Evolutionary conservation across 2,329 filamentous ascomycete genomes (phyloP).

Genomic region (Boeremia lycopersici): DNA sequence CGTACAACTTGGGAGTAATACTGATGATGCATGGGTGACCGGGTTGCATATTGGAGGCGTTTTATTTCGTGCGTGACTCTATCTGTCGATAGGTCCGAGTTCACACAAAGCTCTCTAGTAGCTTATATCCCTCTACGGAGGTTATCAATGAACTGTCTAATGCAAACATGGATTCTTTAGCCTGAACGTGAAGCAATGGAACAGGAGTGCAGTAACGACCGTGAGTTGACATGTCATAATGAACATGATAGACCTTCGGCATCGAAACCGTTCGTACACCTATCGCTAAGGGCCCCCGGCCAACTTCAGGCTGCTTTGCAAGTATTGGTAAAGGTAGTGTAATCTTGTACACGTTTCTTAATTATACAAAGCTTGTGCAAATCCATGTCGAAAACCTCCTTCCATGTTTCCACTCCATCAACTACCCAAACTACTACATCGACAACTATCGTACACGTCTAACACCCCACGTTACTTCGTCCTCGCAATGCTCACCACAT

Average conservation of each 20-base stretch:
- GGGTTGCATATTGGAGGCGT: constrained; percentile 10
- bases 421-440: neutral
- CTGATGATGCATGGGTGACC: neutral
- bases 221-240: too few relatives aligned
- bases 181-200: too few relatives aligned
- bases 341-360: neutral
- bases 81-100: too few relatives aligned
- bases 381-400: neutral
- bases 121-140: neutral
- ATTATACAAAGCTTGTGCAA: neutral
- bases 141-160: neutral
- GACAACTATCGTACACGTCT: neutral
- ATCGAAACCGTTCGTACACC: too few relatives aligned
- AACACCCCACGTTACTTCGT: constrained; percentile 17
- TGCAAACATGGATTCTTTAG: too few relatives aligned
- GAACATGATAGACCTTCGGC: too few relatives aligned
- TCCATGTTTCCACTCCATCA: neutral
- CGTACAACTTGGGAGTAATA: neutral
- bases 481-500: constrained; percentile 53
- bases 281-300: neutral
- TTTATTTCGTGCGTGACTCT: neutral
- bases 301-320: neutral
- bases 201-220: too few relatives aligned
- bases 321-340: neutral
- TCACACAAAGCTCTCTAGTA: too few relatives aligned